phyloP scores from a whole-genome alignment of 2,329 filamentous ascomycete species.

The Nigrograna mackinnonii region DNA sequence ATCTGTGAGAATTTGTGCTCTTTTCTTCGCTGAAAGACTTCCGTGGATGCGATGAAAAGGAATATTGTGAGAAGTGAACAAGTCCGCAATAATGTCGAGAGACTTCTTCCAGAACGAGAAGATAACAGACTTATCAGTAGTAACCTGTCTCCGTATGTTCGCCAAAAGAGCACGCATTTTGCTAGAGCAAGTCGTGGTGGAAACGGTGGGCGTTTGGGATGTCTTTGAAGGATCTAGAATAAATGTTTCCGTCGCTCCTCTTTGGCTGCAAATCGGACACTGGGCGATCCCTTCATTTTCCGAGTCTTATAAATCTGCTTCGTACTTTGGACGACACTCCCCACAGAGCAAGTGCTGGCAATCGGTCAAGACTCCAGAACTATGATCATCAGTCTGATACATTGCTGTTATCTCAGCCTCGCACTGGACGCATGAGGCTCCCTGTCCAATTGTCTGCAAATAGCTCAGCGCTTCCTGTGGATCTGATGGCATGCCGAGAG shows the following conservation, averaged over 20 bases:
- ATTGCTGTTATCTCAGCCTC: background rate
- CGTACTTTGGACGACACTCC: too few relatives aligned
- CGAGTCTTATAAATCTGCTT: too few relatives aligned
- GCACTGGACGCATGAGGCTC: background rate
- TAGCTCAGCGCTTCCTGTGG: background rate
- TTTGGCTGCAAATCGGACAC: too few relatives aligned
- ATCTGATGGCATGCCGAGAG: background rate
- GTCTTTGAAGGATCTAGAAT: too few relatives aligned
- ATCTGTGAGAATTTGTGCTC: conserved; percentile 11
- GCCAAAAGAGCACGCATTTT: too few relatives aligned
- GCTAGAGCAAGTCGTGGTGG: too few relatives aligned
- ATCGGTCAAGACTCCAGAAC: background rate
- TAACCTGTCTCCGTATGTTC: too few relatives aligned
- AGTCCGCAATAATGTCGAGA: conserved; percentile 27
- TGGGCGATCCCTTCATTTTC: too few relatives aligned
- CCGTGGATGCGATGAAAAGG: conserved; percentile 19
- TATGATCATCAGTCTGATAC: background rate
- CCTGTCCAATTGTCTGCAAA: background rate
- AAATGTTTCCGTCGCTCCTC: too few relatives aligned
- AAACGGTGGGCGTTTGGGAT: too few relatives aligned
- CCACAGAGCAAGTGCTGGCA: background rate
- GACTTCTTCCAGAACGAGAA: conserved; percentile 35
- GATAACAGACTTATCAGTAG: too few relatives aligned
- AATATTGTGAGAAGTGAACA: conserved; percentile 23
- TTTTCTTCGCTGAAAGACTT: conserved; percentile 8